Evolutionary conservation across 2,329 filamentous ascomycete species (phyloP), one percentile per base, ranked within the genome.

Genomic region (Epichloe uncinata): DNA sequence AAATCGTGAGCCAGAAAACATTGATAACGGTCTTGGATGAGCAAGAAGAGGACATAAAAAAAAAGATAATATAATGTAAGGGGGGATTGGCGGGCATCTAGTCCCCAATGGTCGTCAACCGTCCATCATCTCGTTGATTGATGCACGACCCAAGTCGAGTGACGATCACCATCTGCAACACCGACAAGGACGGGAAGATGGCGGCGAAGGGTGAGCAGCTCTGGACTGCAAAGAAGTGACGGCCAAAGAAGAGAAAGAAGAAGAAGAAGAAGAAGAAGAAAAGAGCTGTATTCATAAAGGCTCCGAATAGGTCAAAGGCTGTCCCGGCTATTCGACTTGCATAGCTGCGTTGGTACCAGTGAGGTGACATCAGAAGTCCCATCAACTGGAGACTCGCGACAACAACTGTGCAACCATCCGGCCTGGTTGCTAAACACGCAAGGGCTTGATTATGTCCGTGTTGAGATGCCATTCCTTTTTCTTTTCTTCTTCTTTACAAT

Each of bases 361-460:
- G 47, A 45, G 42, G 47, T 43, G 34, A 45, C 42, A 49, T 44
- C 47, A 49, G 35, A 36, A 44, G 15, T 33, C 33, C 47, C 42
- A 49, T 44, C 47, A 43, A 37, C 47, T 26, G 42, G 42, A n/a
- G 38, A 42, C 47, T 36, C 33, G 40, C 33, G 47, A 48, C 16
- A 20, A 26, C 40, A 43, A 43, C 36, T 35, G 40, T 43, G 40
- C 47, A 43, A 48, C 47, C 47, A 48, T 43, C 12, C 33, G 38
- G 22, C 30, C 33, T 30, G 47, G 15, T n/a, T 30, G n/a, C 33
- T 43, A 36, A 22, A 42, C 5, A 33, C 22, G 40, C 42, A 20
- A 42, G 13, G 36, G 33, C 34, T 45, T 43, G 38, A 18, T 45
- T 42, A 50, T 48, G 33, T 34, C 49, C 49, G 47, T 45, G 44